These are phyloP conservation scores for Fragilariopsis cylindrus DNA, from an alignment of 108 stramenopile species.

Conservation along the genomic window DNA sequence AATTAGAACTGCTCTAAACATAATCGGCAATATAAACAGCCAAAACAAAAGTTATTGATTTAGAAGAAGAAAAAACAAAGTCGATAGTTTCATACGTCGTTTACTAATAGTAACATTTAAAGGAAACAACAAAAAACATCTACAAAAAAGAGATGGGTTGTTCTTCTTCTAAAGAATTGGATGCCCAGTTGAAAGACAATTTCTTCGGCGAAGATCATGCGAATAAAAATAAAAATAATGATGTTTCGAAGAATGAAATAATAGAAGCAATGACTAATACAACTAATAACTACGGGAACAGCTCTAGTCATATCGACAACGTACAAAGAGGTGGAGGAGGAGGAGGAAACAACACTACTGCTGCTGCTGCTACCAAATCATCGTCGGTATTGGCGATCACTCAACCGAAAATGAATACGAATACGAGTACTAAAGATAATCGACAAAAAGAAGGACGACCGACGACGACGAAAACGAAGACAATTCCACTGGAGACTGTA, in stretches of 20 bases:
- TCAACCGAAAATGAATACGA: not conserved
- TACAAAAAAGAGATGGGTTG: slow-evolving; percentile 1
- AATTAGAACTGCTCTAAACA: no score
- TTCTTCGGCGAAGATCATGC: not conserved
- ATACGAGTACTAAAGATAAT: not conserved
- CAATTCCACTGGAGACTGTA: no score
- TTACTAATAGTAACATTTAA: no score
- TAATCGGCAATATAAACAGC: no score
- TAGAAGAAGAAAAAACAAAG: no score
- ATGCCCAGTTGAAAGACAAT: not conserved
- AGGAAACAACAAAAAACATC: not conserved
- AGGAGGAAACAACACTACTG: not conserved
- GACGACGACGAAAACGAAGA: not conserved
- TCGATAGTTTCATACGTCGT: no score
- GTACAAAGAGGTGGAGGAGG: not conserved
- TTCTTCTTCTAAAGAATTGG: slow-evolving; percentile 1
- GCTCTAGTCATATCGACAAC: not conserved
- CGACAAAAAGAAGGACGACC: not conserved
- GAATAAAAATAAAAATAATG: no score
- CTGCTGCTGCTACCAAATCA: not conserved
- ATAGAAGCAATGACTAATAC: not conserved
- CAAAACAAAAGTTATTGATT: no score
- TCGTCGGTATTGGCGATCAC: not conserved
- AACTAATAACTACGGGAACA: not conserved
- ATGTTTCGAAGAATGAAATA: not conserved